Percentiles rank a stretch among this genome's conserved stretches.
Conservation (phyloP, 768 basidiomycete species). For the Macrolepiota fuliginosa region DNA sequence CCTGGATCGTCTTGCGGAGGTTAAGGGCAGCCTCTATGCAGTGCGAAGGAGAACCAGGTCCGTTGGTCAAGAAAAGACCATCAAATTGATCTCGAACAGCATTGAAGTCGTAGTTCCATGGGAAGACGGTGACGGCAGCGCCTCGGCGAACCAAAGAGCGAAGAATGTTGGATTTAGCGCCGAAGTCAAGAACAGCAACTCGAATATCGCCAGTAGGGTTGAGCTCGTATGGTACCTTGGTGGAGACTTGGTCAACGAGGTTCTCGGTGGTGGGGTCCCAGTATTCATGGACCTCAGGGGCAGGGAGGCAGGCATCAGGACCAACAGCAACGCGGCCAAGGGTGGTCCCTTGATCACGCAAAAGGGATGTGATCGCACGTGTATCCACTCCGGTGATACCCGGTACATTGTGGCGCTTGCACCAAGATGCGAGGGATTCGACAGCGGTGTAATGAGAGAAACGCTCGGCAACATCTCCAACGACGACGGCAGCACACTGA, state of each 20-base stretch:
- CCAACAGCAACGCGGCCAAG: constrained; percentile 90
- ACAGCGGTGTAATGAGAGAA: constrained; percentile 94
- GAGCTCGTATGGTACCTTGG: constrained; percentile 76
- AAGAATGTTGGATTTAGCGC: constrained; percentile 95
- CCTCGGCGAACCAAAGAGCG: constrained; percentile 89
- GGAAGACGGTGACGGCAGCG: constrained; percentile 91
- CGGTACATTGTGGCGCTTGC: constrained; percentile 83
- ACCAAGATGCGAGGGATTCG: constrained; percentile 93
- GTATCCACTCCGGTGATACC: constrained; percentile 98
- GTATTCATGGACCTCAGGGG: constrained; percentile 69
- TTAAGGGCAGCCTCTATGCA: constrained; percentile 83
- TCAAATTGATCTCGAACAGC: constrained; percentile 85
- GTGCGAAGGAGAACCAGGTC: constrained; percentile 90
- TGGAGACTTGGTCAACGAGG: constrained; percentile 91
- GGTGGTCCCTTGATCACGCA: constrained; percentile 97
- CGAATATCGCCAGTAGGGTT: constrained; percentile 87
- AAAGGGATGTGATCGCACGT: constrained; percentile 88
- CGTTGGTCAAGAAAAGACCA: constrained; percentile 95
- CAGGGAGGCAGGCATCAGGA: constrained; percentile 54
- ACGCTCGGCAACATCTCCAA: constrained; percentile 91
- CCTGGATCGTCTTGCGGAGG: constrained; percentile 75
- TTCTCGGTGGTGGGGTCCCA: constrained; percentile 94
- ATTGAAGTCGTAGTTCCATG: constrained; percentile 99
- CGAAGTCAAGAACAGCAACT: constrained; percentile 96
- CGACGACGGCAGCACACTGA: constrained; percentile 90